Evolutionary conservation across 1,139 yeast species (phyloP).

Genomic region (Kurtzmaniella quercitrusa): DNA sequence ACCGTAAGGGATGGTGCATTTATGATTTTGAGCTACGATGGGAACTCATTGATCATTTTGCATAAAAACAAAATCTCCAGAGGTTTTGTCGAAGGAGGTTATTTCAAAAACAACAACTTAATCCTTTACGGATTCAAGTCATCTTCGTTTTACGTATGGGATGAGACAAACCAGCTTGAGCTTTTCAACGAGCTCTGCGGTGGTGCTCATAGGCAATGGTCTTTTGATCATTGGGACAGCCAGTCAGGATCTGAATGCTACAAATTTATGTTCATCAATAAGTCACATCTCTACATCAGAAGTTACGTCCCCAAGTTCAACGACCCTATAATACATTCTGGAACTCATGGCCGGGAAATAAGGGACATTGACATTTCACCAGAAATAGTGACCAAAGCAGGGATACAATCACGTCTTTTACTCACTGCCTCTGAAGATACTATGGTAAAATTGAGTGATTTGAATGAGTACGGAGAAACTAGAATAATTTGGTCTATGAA

Average conservation of each 20-base stretch:
- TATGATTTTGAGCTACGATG: conserved; percentile 19
- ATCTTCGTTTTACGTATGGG: conserved; percentile 73
- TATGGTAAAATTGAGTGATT: conserved; percentile 53
- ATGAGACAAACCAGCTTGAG: conserved; percentile 74
- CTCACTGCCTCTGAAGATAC: conserved; percentile 92
- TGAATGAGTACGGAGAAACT: conserved; percentile 39
- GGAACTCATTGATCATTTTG: conserved; percentile 24
- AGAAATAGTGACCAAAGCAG: conserved; percentile 9
- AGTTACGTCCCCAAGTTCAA: conserved; percentile 18
- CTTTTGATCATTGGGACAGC: conserved; percentile 19
- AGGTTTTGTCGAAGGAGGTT: conserved; percentile 79
- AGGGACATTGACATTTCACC: conserved; percentile 57
- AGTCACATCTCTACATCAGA: conserved; percentile 37
- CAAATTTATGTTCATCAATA: conserved; percentile 53
- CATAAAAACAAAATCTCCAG: conserved; percentile 64
- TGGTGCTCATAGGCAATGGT: conserved; percentile 88
- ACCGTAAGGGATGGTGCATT: conserved; percentile 68
- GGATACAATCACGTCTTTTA: conserved; percentile 26
- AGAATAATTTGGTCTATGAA: conserved; percentile 59
- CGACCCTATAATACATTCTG: conserved; percentile 31
- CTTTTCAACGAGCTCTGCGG: conserved; percentile 76
- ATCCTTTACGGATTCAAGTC: conserved; percentile 80
- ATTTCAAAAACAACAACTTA: conserved; percentile 43
- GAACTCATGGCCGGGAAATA: conserved; percentile 89
- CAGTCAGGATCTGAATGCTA: conserved; percentile 9